Base-by-base conservation (phyloP, 2,329 filamentous ascomycete species). In the Sclerotinia borealis region DNA sequence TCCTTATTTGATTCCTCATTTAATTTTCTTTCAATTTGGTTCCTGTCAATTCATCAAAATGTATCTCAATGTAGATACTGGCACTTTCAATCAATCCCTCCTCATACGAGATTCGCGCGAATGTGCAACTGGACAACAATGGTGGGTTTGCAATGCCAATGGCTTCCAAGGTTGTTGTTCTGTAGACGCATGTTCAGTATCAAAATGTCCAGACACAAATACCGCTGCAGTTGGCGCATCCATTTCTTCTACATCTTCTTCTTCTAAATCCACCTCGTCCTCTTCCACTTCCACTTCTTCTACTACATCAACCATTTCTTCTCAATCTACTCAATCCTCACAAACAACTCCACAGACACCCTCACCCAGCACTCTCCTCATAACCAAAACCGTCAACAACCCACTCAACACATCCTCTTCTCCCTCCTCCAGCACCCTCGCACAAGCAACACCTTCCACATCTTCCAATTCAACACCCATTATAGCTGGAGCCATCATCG, bases 81-180 rank as follows among this genome's bases (percentile, higher is more conserved):
- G 22, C 19, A 15, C 10, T 15, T 58, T 43, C 41, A 63, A 63
- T 27, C 51, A 47, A 25, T 29, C 37, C 5, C 43, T 63, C 10
- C 9, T 48, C 22, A 55, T 58, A 58, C 22, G 60, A 63, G 60
- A 63, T 19, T 49, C 60, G 17, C 39, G 15, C 2, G 51, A 56
- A 25, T 63, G 60, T 39, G 29, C 43, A 3, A 10, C 17, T 5
- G 60, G 60, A 22, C 51, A 63, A 29, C 25, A 9, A 15, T 63
- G 60, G 60, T 63, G 58, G 58, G 51, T 58, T 5, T 63, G 60
- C 51, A 29, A 2, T 10, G 51, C 34, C 5, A 63, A 48, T 19
- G 1, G 27, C 45, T 63, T 63, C 31, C 10, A 17, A 9, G 60
- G 60, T 15, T 63, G 60, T 41, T 63, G 60, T 63, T 63, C 60